Base-by-base conservation (phyloP, 306 rosid genomes). In the Sophora flavescens region DNA sequence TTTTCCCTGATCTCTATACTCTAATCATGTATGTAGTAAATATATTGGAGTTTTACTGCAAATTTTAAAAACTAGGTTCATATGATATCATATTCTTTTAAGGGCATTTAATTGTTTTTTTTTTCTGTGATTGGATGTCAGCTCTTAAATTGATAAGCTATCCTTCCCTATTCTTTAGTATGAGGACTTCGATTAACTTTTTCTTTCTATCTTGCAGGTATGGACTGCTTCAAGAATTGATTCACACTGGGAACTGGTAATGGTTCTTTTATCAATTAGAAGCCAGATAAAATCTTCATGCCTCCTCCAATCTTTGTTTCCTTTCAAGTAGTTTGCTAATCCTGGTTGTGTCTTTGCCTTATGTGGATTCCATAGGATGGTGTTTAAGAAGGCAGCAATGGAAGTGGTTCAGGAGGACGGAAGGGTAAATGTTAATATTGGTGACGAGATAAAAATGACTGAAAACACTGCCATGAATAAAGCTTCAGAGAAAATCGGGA, bases 331-430 rank as follows among this genome's bases (percentile, higher is more conserved):
- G 53, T 50, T 59, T 60, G 32, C 68, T 66, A 54, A 72, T 30
- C 17, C 0, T 44, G 50, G 15, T 56, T 77, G 53, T 48, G 54
- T 52, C 12, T 51, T 67, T 78, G 68, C 42, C 72, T 66, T 78
- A 9, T 63, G 64, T 76, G 28, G 12, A 1, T 70, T 38, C 17
- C 18, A 18, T 32, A 39, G 32, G 58, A 9, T 11, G 62, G 10
- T 39, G 6, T 50, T 39, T 41, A 16, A 18, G 70, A 42, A 51
- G 30, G 69, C 3, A 6, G 75, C 64, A 26, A 75, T 57, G 87
- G 82, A 42, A 38, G 57, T 63, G 78, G 66, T 13, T 80, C 53
- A 7, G 39, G 66, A 70, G 3, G 18, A 15, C 2, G 66, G 51
- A 38, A n/a, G 38, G 11, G 76, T 41, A 47, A 11, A 14, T 54